Evolutionary conservation across 176 grass and related monocot genomes (phyloP).

Genomic region (Puya raimondii): DNA sequence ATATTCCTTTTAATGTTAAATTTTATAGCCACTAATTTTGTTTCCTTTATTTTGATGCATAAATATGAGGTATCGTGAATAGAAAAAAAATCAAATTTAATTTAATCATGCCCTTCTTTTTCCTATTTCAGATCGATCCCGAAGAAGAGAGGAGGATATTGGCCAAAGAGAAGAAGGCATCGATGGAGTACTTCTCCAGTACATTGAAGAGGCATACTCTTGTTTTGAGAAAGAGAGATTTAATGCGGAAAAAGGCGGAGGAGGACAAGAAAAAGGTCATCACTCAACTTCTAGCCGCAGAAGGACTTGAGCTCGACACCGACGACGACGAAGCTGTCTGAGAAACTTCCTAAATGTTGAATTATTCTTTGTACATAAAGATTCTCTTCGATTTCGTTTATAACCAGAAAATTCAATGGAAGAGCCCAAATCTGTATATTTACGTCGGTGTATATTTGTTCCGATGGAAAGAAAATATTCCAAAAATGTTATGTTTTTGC

Average conservation of each 20-base stretch:
- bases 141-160: slow-evolving; percentile 81
- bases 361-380: background rate
- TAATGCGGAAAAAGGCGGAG: slow-evolving; percentile 70
- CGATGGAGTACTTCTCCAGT: slow-evolving; percentile 77
- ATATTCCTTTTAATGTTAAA: background rate
- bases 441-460: background rate
- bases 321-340: slow-evolving; percentile 48
- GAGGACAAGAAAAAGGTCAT: slow-evolving; percentile 67
- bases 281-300: slow-evolving; percentile 55
- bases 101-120: background rate
- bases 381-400: background rate
- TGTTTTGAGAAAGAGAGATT: slow-evolving; percentile 64
- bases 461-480: background rate
- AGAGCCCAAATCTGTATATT: too few relatives aligned
- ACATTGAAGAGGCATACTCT: slow-evolving; percentile 83
- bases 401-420: background rate
- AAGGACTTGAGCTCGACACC: slow-evolving; percentile 88
- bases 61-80: too few relatives aligned
- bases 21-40: background rate
- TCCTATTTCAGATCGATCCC: slow-evolving; percentile 52
- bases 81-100: too few relatives aligned
- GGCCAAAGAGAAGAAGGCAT: slow-evolving; percentile 76
- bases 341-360: background rate
- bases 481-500: background rate
- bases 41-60: too few relatives aligned